Percentiles rank a stretch among this genome's conserved stretches.
phyloP scores from a whole-genome alignment of 2,329 filamentous ascomycete species.

The Nemania diffusa region DNA sequence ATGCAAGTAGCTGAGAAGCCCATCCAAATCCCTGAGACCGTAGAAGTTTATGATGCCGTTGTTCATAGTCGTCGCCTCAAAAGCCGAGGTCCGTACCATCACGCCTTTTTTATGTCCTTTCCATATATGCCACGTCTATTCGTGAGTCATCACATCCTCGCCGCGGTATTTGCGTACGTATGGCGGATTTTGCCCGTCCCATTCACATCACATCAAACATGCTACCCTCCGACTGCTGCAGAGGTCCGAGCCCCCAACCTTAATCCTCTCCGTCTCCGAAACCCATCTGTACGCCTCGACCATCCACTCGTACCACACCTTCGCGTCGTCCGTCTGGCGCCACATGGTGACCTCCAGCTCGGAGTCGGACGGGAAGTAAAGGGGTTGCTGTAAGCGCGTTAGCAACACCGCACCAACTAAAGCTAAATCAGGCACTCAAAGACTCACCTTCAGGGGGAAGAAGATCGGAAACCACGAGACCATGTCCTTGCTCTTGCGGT shows the following conservation, averaged over 20 bases:
- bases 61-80: background rate
- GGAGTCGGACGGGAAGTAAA: conserved; percentile 84
- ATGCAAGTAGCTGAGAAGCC: conserved; percentile 18
- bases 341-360: conserved; percentile 94
- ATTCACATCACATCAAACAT: conserved; percentile 70
- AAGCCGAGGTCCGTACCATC: background rate
- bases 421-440: background rate
- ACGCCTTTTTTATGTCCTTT: background rate
- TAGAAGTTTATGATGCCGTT: background rate
- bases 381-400: conserved; percentile 70
- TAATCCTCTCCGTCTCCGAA: conserved; percentile 69
- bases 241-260: conserved; percentile 72
- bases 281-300: conserved; percentile 83
- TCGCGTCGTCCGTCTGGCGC: conserved; percentile 92
- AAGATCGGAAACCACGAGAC: conserved; percentile 99
- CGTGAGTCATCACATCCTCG: background rate
- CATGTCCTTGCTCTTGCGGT: conserved; percentile 94
- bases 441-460: conserved; percentile 90
- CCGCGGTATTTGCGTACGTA: background rate
- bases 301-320: conserved; percentile 99
- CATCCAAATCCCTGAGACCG: background rate
- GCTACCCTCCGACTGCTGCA: conserved; percentile 76
- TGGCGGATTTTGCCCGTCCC: background rate
- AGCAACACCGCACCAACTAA: background rate
- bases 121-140: background rate